Evolutionary conservation across 805 yeast species (phyloP), one percentile per base, ranked within the genome.

Genomic region (Metschnikowia orientalis): DNA sequence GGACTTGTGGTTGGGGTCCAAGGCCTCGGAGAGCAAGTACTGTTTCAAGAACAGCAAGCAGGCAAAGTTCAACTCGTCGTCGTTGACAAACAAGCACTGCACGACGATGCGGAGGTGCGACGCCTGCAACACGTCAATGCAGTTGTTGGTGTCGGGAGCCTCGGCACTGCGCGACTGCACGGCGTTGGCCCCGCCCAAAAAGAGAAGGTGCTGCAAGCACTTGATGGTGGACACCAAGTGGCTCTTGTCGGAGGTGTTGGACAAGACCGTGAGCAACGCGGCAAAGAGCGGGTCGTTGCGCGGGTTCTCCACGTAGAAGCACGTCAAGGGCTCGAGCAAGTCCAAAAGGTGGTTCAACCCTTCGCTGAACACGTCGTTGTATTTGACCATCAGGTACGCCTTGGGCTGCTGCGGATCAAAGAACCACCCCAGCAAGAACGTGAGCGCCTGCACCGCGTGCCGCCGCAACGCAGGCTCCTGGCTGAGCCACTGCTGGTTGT

Each of bases 11-110:
- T 51, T 51, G 5, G 61, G 53, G 38, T 61, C 60, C 30, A 55
- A 45, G 4, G 71, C 68, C 36, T 82, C 79, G 6, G 90, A 81
- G 22, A 78, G 66, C 42, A 81, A 66, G 50, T 76, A 89, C 57
- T 86, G 95, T 50, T 85, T 85, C 19, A 92, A 55, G 53, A 92
- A 82, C 54, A 84, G 95, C 42, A 92, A 67, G 1, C 84, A 75
- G 0, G 95, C 81, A 18, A 79, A 63, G 12, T 77, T 61, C 34
- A 90, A 66, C 47, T 87, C 95, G 51, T 86, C 92, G 43, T 77
- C 79, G 15, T 71, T 68, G 12, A 88, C 57, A 14, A 81, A 61
- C 31, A 89, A 56, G 41, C 67, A 76, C 10, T 80, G 71, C 8
- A 76, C 69, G 13, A 80, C 72, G 31, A 67, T 66, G 29, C 75